A percentile compares a stretch with the other conserved stretches of the same genome.
Evolutionary conservation across 2,329 filamentous ascomycete species (phyloP).

Genomic region (Bipolaris gigantea): DNA sequence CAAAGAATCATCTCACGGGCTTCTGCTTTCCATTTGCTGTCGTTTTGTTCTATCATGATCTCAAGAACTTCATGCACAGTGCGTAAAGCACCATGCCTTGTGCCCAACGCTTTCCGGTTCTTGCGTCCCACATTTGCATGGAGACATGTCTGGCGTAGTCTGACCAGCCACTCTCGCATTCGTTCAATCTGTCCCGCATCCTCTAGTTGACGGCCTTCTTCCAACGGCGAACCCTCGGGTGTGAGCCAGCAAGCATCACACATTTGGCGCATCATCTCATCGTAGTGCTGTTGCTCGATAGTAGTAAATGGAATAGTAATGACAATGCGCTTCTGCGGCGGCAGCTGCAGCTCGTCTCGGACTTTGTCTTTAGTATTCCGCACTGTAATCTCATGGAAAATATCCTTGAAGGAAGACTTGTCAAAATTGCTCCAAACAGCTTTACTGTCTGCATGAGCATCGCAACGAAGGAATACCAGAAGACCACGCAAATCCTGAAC

Average conservation of each 20-base stretch:
- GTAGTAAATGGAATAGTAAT: slow-evolving; percentile 89
- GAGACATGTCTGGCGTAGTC: slow-evolving; percentile 78
- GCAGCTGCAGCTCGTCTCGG: slow-evolving; percentile 75
- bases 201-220: slow-evolving; percentile 66
- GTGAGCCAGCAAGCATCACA: slow-evolving; percentile 69
- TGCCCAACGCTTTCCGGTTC: slow-evolving; percentile 65
- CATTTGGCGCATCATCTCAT: slow-evolving; percentile 74
- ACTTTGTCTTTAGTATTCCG: slow-evolving; percentile 85
- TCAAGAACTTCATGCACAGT: slow-evolving; percentile 86
- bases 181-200: slow-evolving; percentile 60
- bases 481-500: slow-evolving; percentile 79
- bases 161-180: slow-evolving; percentile 79
- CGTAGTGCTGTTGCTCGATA: slow-evolving; percentile 89
- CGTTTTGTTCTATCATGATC: slow-evolving; percentile 87
- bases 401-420: slow-evolving; percentile 64
- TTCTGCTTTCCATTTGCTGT: slow-evolving; percentile 65
- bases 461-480: slow-evolving; percentile 75
- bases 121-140: slow-evolving; percentile 79
- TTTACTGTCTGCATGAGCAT: slow-evolving; percentile 70
- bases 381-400: slow-evolving; percentile 74
- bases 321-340: slow-evolving; percentile 80
- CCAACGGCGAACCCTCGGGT: slow-evolving; percentile 62
- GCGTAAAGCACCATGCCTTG: slow-evolving; percentile 66
- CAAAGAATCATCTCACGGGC: slow-evolving; percentile 67
- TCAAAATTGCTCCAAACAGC: slow-evolving; percentile 72